Evolutionary conservation across 2,329 filamentous ascomycete species (phyloP).

Genomic region (Orbilia quercus): DNA sequence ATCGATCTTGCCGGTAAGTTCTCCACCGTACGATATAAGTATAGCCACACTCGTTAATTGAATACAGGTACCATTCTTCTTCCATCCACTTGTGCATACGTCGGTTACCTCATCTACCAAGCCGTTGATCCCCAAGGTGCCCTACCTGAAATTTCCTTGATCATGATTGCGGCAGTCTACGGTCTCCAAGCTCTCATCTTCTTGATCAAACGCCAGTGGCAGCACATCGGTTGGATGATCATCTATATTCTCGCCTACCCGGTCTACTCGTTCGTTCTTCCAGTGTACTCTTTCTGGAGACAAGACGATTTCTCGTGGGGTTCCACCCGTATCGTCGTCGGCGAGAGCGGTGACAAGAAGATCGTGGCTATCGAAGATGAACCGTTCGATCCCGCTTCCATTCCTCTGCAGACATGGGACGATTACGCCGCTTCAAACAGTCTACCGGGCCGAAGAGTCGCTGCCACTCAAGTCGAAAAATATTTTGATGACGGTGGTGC

Average conservation of each 20-base stretch:
- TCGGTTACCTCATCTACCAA: slow-evolving; percentile 86
- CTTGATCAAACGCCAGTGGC: slow-evolving; percentile 96
- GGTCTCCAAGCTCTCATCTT: slow-evolving; percentile 97
- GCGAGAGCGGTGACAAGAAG: slow-evolving; percentile 90
- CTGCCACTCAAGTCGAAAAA: slow-evolving; percentile 72
- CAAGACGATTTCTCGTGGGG: slow-evolving; percentile 99
- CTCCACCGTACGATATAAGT: background rate
- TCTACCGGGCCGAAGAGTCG: slow-evolving; percentile 86
- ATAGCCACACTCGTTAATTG: background rate
- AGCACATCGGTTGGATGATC: slow-evolving; percentile 99
- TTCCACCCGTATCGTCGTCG: slow-evolving; percentile 96
- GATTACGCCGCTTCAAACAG: slow-evolving; percentile 90
- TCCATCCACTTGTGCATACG: slow-evolving; percentile 85
- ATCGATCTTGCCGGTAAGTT: slow-evolving; percentile 81
- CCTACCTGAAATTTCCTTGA: slow-evolving; percentile 86
- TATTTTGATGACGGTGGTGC: slow-evolving; percentile 74
- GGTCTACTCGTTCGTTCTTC: slow-evolving; percentile 89
- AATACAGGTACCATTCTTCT: slow-evolving; percentile 78
- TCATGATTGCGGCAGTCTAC: slow-evolving; percentile 90
- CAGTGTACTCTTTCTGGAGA: slow-evolving; percentile 99
- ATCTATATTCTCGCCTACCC: slow-evolving; percentile 97
- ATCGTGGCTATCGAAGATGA: slow-evolving; percentile 84
- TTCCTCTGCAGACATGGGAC: slow-evolving; percentile 96
- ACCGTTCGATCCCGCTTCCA: slow-evolving; percentile 91
- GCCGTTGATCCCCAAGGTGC: slow-evolving; percentile 76